Conservation (phyloP, 2,329 filamentous ascomycete genomes). For the Pyricularia sp. region DNA sequence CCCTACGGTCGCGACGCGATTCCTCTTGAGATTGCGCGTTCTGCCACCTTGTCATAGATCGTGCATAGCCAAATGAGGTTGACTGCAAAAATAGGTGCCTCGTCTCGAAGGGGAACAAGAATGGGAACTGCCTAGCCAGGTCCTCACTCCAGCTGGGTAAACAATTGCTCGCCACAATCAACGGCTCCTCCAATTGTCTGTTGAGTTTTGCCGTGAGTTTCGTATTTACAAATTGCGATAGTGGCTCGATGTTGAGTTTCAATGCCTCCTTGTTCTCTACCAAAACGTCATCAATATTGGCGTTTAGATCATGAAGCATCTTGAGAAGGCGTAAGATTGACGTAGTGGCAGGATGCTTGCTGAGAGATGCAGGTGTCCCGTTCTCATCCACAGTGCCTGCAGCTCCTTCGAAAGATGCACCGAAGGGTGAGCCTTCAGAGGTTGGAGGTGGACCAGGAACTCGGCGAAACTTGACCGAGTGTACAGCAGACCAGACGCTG, state of each 20-base stretch:
- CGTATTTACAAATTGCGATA: slow-evolving; percentile 94
- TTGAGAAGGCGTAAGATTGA: slow-evolving; percentile 80
- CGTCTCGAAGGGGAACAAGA: slow-evolving; percentile 96
- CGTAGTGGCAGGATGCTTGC: slow-evolving; percentile 71
- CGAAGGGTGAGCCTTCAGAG: slow-evolving; percentile 53
- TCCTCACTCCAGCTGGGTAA: slow-evolving; percentile 94
- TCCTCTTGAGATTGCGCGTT: slow-evolving; percentile 76
- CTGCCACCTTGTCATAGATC: slow-evolving; percentile 97
- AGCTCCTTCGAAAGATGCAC: slow-evolving; percentile 31
- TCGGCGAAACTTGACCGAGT: slow-evolving; percentile 83
- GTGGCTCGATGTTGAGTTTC: slow-evolving; percentile 64
- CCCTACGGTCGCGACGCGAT: slow-evolving; percentile 66
- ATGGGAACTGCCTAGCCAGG: slow-evolving; percentile 82
- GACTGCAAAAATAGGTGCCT: slow-evolving; percentile 94
- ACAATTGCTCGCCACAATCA: slow-evolving; percentile 95
- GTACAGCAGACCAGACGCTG: slow-evolving; percentile 80
- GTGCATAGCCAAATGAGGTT: slow-evolving; percentile 93
- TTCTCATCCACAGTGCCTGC: slow-evolving; percentile 26
- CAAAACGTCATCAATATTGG: slow-evolving; percentile 83
- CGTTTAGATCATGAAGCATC: slow-evolving; percentile 83
- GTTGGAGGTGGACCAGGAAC: slow-evolving; percentile 66
- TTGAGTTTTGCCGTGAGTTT: slow-evolving; percentile 97
- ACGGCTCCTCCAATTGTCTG: slow-evolving; percentile 85
- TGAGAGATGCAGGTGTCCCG: slow-evolving; percentile 54
- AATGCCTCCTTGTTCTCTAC: slow-evolving; percentile 60